Conservation (phyloP, 108 stramenopile genomes). For the Skeletonema marinoi region DNA sequence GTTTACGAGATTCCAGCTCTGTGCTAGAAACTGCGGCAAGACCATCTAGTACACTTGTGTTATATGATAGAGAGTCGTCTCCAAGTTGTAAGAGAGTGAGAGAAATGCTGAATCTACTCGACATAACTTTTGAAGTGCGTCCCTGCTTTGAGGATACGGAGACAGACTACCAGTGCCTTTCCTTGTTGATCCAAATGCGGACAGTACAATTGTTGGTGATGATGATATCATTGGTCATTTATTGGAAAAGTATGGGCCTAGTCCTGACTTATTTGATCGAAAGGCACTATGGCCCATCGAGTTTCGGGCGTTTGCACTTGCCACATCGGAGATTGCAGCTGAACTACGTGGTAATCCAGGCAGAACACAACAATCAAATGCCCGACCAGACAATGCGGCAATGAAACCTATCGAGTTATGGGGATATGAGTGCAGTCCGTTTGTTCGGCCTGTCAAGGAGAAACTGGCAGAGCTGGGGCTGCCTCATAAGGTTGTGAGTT, state of each 20-base stretch:
- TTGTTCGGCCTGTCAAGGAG: slow-evolving; percentile 81
- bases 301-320: slow-evolving; percentile 59
- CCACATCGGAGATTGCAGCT: slow-evolving; percentile 57
- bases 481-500: slow-evolving; percentile 76
- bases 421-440: slow-evolving; percentile 89
- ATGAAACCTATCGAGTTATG: slow-evolving; percentile 82
- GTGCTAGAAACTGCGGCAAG: slow-evolving; percentile 52
- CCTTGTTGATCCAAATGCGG: slow-evolving; percentile 82
- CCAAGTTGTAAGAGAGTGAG: slow-evolving; percentile 88
- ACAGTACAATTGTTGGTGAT: slow-evolving; percentile 71
- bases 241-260: slow-evolving; percentile 80
- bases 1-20: slow-evolving; percentile 70
- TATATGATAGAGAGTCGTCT: slow-evolving; percentile 90
- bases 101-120: slow-evolving; percentile 84
- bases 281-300: slow-evolving; percentile 75
- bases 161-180: slow-evolving; percentile 73
- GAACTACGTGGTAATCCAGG: slow-evolving; percentile 61
- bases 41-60: slow-evolving; percentile 69
- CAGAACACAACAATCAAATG: slow-evolving; percentile 46
- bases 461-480: slow-evolving; percentile 72
- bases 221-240: slow-evolving; percentile 83
- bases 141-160: slow-evolving; percentile 68
- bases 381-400: slow-evolving; percentile 70
- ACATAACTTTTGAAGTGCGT: slow-evolving; percentile 77
- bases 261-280: slow-evolving; percentile 53